Evolutionary conservation across 2,329 filamentous ascomycete genomes (phyloP).

Genomic region (Neonectria neomacrospora): DNA sequence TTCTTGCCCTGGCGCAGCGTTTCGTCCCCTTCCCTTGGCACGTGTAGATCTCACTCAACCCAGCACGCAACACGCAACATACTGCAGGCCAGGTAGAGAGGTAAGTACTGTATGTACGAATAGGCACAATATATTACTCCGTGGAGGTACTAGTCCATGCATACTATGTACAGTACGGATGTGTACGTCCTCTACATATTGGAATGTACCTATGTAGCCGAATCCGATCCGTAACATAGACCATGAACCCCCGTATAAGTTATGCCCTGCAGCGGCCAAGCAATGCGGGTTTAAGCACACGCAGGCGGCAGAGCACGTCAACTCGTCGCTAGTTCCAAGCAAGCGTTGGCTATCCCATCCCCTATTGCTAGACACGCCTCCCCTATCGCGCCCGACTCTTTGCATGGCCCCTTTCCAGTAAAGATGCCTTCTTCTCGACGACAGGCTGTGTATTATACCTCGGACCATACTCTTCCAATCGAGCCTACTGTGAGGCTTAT

Average conservation of each 20-base stretch:
- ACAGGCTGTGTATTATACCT: slow-evolving; percentile 8
- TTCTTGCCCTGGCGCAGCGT: slow-evolving; percentile 24
- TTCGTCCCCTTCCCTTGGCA: slow-evolving; percentile 30
- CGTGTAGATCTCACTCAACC: slow-evolving; percentile 35
- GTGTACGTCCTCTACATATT: neutral
- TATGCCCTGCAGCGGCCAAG: neutral
- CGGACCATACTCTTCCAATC: neutral
- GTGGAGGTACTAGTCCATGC: neutral
- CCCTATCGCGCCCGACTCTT: slow-evolving; percentile 1
- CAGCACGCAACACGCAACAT: neutral
- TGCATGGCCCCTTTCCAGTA: slow-evolving; percentile 19
- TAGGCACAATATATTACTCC: neutral
- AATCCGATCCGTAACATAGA: slow-evolving; percentile 5
- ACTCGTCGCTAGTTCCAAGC: neutral
- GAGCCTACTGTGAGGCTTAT: slow-evolving; percentile 8
- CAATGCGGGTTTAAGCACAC: neutral
- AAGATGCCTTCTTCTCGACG: slow-evolving; percentile 10
- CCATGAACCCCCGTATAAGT: neutral
- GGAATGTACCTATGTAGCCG: neutral
- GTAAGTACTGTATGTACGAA: too few species aligned
- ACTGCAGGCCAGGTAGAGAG: neutral
- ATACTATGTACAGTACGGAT: neutral
- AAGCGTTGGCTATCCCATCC: neutral
- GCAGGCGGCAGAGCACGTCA: neutral
- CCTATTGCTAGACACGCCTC: slow-evolving; percentile 4